These are phyloP conservation scores for Farysia itapuensis DNA, from an alignment of 1,284 basidiomycete species.

Conservation along the genomic window DNA sequence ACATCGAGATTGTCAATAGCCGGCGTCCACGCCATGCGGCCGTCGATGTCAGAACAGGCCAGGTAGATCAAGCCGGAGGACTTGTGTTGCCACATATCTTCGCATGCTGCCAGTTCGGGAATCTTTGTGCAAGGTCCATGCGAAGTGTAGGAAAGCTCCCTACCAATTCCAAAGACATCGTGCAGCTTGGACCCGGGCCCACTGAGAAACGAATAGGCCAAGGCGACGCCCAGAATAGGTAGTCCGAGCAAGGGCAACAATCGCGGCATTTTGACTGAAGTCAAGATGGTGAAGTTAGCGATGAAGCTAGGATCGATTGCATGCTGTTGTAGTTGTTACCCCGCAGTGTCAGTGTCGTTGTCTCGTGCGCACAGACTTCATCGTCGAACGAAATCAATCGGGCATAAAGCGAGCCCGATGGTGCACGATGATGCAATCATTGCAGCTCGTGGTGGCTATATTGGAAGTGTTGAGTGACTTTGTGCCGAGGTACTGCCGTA, in stretches of 20 bases:
- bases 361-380: too few relatives aligned
- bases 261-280: constrained; percentile 10
- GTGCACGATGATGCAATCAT: too few relatives aligned
- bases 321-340: too few relatives aligned
- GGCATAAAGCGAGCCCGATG: too few relatives aligned
- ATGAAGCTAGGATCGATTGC: too few relatives aligned
- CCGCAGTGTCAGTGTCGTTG: too few relatives aligned
- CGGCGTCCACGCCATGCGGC: constrained; percentile 68
- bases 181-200: constrained; percentile 26
- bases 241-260: constrained; percentile 22
- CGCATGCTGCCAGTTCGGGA: constrained; percentile 35
- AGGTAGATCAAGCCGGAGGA: constrained; percentile 68
- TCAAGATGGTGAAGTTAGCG: too few relatives aligned
- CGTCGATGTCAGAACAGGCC: constrained; percentile 68
- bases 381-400: too few relatives aligned
- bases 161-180: constrained; percentile 31
- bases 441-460: too few relatives aligned
- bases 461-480: too few relatives aligned
- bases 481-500: too few relatives aligned
- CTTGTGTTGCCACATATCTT: constrained; percentile 51
- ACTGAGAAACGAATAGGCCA: constrained; percentile 34
- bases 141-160: constrained; percentile 21
- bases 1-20: constrained; percentile 35
- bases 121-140: constrained; percentile 19
- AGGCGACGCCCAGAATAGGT: constrained; percentile 15